Evolutionary conservation across 2,329 filamentous ascomycete genomes (phyloP).

Genomic region (Didymosphaeria variabile): DNA sequence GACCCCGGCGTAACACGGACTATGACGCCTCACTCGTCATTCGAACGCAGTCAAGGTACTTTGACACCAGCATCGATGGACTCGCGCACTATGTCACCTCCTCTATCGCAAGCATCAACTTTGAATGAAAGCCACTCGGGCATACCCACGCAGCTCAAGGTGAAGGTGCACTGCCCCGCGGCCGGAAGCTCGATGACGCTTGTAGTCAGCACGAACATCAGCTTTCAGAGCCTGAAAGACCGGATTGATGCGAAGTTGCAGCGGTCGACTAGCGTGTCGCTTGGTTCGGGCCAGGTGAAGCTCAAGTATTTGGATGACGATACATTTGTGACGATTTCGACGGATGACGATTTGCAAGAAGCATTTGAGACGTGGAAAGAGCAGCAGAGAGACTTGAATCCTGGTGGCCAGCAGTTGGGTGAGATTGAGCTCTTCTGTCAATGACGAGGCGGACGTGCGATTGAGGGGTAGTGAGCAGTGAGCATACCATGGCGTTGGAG

Average conservation of each 20-base stretch:
- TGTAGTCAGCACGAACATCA: slow-evolving; percentile 95
- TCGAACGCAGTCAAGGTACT: slow-evolving; percentile 47
- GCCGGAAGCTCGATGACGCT: slow-evolving; percentile 92
- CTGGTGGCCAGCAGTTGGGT: slow-evolving; percentile 74
- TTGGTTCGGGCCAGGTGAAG: slow-evolving; percentile 82
- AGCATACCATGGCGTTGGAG: slow-evolving; percentile 26
- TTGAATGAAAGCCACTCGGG: slow-evolving; percentile 37
- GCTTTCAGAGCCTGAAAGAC: slow-evolving; percentile 91
- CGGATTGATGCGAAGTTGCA: slow-evolving; percentile 95
- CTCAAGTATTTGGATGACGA: slow-evolving; percentile 92
- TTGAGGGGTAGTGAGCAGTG: not conserved
- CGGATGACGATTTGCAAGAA: slow-evolving; percentile 94
- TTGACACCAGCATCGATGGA: slow-evolving; percentile 50
- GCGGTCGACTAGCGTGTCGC: slow-evolving; percentile 83
- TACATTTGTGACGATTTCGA: slow-evolving; percentile 92
- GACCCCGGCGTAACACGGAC: slow-evolving; percentile 44
- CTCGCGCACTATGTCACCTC: slow-evolving; percentile 51
- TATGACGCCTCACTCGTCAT: slow-evolving; percentile 51
- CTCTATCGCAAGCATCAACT: slow-evolving; percentile 34
- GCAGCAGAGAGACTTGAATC: slow-evolving; percentile 68
- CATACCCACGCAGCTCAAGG: slow-evolving; percentile 83
- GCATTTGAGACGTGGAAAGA: slow-evolving; percentile 96
- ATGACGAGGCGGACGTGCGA: slow-evolving; percentile 27
- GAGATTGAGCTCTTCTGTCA: slow-evolving; percentile 75
- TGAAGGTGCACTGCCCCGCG: slow-evolving; percentile 82